phyloP scores from a whole-genome alignment of 225 moss, liverwort and hornwort species.

The Marchantia paleacea region DNA sequence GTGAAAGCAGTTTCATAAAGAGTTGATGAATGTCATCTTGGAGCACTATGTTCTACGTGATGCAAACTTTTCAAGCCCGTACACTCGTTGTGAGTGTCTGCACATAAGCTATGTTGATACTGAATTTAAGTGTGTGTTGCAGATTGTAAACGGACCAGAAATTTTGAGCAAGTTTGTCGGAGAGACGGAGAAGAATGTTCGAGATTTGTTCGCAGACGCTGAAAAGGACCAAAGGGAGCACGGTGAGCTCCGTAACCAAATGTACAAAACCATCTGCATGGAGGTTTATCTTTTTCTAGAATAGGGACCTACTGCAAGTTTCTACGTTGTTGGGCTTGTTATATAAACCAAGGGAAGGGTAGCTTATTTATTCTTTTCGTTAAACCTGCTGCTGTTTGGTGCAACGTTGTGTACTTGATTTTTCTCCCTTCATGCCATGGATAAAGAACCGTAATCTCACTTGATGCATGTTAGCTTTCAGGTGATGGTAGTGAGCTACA shows the following conservation, averaged over 20 bases:
- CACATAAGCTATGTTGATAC: not conserved
- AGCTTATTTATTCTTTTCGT: not conserved
- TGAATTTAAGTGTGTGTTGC: not conserved
- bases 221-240: slow-evolving; percentile 73
- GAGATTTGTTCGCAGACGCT: slow-evolving; percentile 95
- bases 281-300: not conserved
- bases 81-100: not conserved
- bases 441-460: not conserved
- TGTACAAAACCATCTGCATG: not conserved
- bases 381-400: not conserved
- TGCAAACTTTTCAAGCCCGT: not conserved
- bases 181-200: slow-evolving; percentile 92
- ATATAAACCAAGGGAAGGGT: not conserved
- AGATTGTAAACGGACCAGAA: slow-evolving; percentile 98
- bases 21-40: not conserved
- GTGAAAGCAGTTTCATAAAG: slow-evolving; percentile 28
- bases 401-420: not conserved
- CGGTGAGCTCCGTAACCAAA: slow-evolving; percentile 38
- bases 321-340: not conserved
- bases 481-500: slow-evolving; percentile 96
- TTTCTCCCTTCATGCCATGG: too few relatives aligned
- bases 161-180: slow-evolving; percentile 96
- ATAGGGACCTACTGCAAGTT: not conserved
- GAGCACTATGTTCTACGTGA: not conserved
- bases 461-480: slow-evolving; percentile 36